Base-by-base conservation (phyloP, 768 basidiomycete species). In the Boletus coccyginus region DNA sequence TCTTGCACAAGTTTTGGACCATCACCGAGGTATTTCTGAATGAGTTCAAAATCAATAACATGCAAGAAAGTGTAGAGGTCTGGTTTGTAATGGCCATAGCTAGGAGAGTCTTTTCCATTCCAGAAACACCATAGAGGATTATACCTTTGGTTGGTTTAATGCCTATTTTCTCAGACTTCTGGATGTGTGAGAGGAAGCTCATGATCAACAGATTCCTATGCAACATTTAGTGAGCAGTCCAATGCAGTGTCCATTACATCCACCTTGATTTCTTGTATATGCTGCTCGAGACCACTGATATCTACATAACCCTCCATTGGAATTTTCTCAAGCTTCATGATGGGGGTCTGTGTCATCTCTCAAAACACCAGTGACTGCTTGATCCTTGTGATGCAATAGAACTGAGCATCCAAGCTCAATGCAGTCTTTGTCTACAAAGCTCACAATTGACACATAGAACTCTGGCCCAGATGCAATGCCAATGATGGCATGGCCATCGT, bases 61-160 rank as follows among this genome's bases (percentile, higher is more conserved):
- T 95, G 94, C 61, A 99, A 74, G 82, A 98, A 99, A 2, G 95
- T 98, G 0, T 95, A 4, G 94, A 97, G 39, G 96, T 98, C 75
- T 98, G 95, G 71, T 98, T 97, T 32, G 96, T 95, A 10, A 98
- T 94, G 0, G 96, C 96, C 71, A 97, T 98, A 17, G 97, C 97
- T 3, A 99, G 83, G 0, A 99, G 83, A 0, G 97, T 99, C 77
- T 99, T 99, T 53, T 97, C 97, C 13, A 96, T 98, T 53, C 97
- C 97, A 1, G 97, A 97, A 4, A 96, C 96, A 61, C 97, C 97
- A 67, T 98, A 99, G 2, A 99, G 83, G 62, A 99, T 98, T 69
- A 99, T 96, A 76, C 97, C 97, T 73, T 98, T 98, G 21, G 97
- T 97, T n/a, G 96, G 97, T 66, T 90, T 90, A 74, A 99, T 98